phyloP scores from a whole-genome alignment of 2,329 filamentous ascomycete species.

The Neonectria coccinea region DNA sequence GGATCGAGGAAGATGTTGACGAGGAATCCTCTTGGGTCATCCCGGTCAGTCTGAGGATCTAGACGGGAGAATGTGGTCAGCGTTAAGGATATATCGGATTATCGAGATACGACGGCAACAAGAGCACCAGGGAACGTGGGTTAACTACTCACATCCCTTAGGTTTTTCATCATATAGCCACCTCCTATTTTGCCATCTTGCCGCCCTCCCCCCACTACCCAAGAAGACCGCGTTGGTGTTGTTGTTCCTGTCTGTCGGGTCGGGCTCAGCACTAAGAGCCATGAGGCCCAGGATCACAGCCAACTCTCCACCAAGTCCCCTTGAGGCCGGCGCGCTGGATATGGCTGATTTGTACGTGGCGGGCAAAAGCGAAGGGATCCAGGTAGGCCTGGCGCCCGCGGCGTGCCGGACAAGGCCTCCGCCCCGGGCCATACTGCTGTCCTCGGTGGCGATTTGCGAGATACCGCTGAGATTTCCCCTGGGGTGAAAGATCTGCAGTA shows the following conservation, averaged over 20 bases:
- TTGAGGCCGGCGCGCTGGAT: slow-evolving; percentile 34
- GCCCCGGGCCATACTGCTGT: slow-evolving; percentile 31
- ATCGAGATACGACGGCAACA: background rate
- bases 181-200: slow-evolving; percentile 41
- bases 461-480: slow-evolving; percentile 34
- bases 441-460: slow-evolving; percentile 45
- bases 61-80: background rate
- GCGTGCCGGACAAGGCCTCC: slow-evolving; percentile 44
- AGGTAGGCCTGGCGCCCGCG: slow-evolving; percentile 49
- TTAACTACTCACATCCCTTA: slow-evolving; percentile 43
- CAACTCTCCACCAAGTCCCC: slow-evolving; percentile 54
- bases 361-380: slow-evolving; percentile 55
- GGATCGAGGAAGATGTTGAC: slow-evolving; percentile 50
- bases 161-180: slow-evolving; percentile 43
- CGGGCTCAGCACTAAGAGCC: slow-evolving; percentile 46
- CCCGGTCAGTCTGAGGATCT: slow-evolving; percentile 43
- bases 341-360: slow-evolving; percentile 43
- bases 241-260: slow-evolving; percentile 4
- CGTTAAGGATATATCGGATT: background rate
- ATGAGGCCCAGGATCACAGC: slow-evolving; percentile 56
- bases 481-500: slow-evolving; percentile 47
- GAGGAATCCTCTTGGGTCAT: slow-evolving; percentile 50
- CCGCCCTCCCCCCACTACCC: slow-evolving; percentile 25
- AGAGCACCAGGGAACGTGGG: background rate
- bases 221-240: slow-evolving; percentile 42